Conservation (phyloP, 371 early-diverging fungal genomes). For the Parasitella parasitica region DNA sequence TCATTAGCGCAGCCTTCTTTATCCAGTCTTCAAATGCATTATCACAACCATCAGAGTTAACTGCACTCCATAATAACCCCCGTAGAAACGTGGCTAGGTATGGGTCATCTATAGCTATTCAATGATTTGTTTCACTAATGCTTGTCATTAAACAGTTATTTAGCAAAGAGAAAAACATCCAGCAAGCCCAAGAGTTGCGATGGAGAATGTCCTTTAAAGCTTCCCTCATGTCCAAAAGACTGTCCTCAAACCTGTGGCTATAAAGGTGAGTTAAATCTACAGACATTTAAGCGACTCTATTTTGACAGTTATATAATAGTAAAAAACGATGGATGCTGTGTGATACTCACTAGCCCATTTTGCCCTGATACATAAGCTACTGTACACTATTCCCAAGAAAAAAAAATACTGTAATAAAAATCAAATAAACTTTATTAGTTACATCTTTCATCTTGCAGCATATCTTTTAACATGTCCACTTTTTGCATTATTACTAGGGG, state of each 20-base stretch:
- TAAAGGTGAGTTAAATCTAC: constrained; percentile 2
- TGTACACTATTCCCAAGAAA: too few relatives aligned
- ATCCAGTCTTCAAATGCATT: background rate
- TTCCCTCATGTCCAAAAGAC: constrained; percentile 12
- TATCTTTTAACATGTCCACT: background rate
- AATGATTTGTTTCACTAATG: background rate
- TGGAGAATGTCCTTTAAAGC: background rate
- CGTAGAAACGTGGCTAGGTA: background rate
- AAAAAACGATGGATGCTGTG: constrained; percentile 18
- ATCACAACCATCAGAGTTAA: background rate
- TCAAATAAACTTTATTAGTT: too few relatives aligned
- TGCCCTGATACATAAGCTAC: constrained; percentile 5
- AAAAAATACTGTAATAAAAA: background rate
- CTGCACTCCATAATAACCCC: background rate
- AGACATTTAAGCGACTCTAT: too few relatives aligned
- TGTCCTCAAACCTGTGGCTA: constrained; percentile 14
- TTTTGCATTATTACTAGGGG: background rate
- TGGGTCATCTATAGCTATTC: background rate
- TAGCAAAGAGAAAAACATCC: background rate
- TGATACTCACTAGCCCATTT: constrained; percentile 5
- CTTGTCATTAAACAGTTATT: background rate
- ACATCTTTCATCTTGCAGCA: too few relatives aligned
- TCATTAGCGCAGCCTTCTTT: background rate
- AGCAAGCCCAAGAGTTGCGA: background rate
- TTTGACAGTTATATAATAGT: too few relatives aligned